phyloP scores from a whole-genome alignment of 805 yeast genomes.

The Zygotorulaspora danielsina region DNA sequence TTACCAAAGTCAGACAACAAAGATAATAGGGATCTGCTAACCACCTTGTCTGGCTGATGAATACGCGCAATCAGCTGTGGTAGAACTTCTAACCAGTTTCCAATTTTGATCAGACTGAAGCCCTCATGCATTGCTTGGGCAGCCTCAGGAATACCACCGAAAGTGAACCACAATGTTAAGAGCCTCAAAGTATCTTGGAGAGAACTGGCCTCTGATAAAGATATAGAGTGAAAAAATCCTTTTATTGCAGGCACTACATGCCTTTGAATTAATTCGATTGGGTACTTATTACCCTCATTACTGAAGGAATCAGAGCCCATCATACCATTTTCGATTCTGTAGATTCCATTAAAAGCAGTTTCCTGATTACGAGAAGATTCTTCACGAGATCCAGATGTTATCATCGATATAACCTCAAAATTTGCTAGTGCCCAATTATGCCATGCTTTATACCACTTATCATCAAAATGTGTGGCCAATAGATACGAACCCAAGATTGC shows the following conservation, averaged over 20 bases:
- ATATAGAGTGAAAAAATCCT: constrained; percentile 93
- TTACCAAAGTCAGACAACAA: constrained; percentile 83
- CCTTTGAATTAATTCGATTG: constrained; percentile 61
- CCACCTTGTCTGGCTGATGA: constrained; percentile 88
- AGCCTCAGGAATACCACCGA: constrained; percentile 91
- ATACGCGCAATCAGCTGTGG: constrained; percentile 95
- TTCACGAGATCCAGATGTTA: constrained; percentile 32
- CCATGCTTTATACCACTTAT: constrained; percentile 97
- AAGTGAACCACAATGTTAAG: constrained; percentile 90
- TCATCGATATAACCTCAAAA: constrained; percentile 83
- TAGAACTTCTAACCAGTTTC: constrained; percentile 91
- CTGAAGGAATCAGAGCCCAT: constrained; percentile 33
- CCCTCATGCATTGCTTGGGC: constrained; percentile 90
- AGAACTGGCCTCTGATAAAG: constrained; percentile 80
- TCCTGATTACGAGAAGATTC: constrained; percentile 19
- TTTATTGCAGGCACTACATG: constrained; percentile 95
- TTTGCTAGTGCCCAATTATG: constrained; percentile 99
- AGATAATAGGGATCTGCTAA: constrained; percentile 73
- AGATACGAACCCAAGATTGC: constrained; percentile 87
- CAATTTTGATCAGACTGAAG: constrained; percentile 79
- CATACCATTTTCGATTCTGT: constrained; percentile 22
- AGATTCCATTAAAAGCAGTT: constrained; percentile 12
- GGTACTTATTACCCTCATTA: constrained; percentile 30
- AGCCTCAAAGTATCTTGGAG: constrained; percentile 88
- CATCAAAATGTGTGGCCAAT: constrained; percentile 91